Evolutionary conservation across 225 moss, liverwort and hornwort species (phyloP).

Genomic region (Straminergon stramineum): DNA sequence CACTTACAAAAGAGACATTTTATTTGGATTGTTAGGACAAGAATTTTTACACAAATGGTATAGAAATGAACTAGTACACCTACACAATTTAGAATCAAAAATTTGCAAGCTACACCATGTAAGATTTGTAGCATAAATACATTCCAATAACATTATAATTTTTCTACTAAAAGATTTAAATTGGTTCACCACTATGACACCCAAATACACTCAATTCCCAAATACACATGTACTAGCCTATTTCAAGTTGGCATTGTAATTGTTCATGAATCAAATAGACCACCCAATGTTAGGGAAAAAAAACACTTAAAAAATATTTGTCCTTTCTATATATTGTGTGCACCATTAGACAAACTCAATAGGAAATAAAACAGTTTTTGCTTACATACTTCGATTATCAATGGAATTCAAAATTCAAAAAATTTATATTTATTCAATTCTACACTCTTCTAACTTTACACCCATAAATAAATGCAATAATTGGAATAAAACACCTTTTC

Average conservation of each 20-base stretch:
- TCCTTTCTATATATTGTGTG: background rate
- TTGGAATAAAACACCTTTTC: background rate
- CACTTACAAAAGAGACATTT: background rate
- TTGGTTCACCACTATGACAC: background rate
- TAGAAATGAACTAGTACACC: rapidly evolving
- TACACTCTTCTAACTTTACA: background rate
- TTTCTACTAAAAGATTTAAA: background rate
- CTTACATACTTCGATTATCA: background rate
- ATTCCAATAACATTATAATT: background rate
- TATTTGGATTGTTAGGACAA: background rate
- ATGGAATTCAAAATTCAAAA: background rate
- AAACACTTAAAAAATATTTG: background rate
- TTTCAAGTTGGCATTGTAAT: background rate
- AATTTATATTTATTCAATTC: too few relatives aligned
- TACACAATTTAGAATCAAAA: background rate
- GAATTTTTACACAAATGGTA: background rate
- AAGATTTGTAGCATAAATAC: background rate
- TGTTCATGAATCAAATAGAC: background rate
- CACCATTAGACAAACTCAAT: background rate
- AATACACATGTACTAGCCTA: background rate
- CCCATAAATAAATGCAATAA: background rate
- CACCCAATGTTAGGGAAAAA: rapidly evolving
- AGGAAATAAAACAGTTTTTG: too few relatives aligned
- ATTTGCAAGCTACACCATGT: background rate
- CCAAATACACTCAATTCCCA: too few relatives aligned